Percentiles rank a stretch among this genome's conserved stretches.
Evolutionary conservation across 257 asterid genomes (phyloP).

Genomic region (Henckelia pumila): DNA sequence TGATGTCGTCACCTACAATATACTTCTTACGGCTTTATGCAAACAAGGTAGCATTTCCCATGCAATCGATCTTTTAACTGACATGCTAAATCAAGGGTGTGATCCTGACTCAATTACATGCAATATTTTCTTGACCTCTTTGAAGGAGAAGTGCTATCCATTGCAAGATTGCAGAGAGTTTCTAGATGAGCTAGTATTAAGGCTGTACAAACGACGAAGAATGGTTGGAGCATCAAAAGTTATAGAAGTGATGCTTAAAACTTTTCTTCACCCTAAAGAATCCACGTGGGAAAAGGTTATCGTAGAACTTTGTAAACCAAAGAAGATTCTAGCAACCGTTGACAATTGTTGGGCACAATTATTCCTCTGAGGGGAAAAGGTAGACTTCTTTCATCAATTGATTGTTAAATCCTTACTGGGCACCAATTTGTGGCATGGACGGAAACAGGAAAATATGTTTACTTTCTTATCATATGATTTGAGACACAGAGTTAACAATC

Average conservation of each 20-base stretch:
- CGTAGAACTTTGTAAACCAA: slow-evolving; percentile 61
- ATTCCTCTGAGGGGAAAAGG: slow-evolving; percentile 45
- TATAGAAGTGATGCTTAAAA: slow-evolving; percentile 81
- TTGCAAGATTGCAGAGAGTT: slow-evolving; percentile 63
- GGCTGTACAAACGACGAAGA: slow-evolving; percentile 60
- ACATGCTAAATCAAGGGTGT: slow-evolving; percentile 72
- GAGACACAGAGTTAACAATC: background rate
- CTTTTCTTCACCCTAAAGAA: slow-evolving; percentile 55
- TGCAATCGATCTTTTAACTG: slow-evolving; percentile 67
- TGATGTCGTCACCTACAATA: slow-evolving; percentile 73
- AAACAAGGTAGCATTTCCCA: slow-evolving; percentile 52
- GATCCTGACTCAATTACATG: slow-evolving; percentile 85
- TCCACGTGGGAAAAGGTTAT: slow-evolving; percentile 76
- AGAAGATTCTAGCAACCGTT: slow-evolving; percentile 61
- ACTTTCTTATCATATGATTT: background rate
- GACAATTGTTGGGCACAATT: slow-evolving; percentile 68
- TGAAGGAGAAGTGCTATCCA: slow-evolving; percentile 56
- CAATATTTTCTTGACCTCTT: slow-evolving; percentile 58
- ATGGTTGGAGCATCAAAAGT: slow-evolving; percentile 65
- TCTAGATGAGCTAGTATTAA: slow-evolving; percentile 68
- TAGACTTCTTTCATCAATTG: slow-evolving; percentile 24
- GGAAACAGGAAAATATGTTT: background rate
- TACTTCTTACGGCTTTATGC: slow-evolving; percentile 73
- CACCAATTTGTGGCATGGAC: background rate
- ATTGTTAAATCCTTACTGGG: background rate